Percentiles rank a stretch among this genome's conserved stretches.
Conservation (phyloP, 2,329 filamentous ascomycete genomes). For the Stemphylium lycopersici region DNA sequence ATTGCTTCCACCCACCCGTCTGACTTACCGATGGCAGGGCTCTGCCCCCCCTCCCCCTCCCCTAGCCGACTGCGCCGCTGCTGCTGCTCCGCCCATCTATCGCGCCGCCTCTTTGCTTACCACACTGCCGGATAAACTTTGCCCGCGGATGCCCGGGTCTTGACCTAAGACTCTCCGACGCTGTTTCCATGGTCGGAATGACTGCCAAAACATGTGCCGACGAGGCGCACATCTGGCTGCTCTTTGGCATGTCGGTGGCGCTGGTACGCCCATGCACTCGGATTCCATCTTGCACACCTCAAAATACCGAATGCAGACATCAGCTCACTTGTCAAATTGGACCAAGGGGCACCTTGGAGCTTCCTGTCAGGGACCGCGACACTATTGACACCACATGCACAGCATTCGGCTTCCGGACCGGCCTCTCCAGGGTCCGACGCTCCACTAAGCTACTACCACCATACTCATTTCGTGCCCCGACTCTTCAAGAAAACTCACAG, state of each 20-base stretch:
- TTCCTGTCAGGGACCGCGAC: background rate
- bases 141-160: constrained; percentile 2
- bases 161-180: background rate
- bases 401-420: background rate
- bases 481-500: background rate
- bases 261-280: background rate
- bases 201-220: background rate
- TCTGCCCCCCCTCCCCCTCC: constrained; percentile 13
- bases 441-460: too few species aligned
- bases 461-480: background rate
- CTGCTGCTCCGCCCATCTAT: background rate
- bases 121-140: constrained; percentile 12
- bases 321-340: background rate
- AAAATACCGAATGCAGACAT: background rate
- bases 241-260: constrained; percentile 4
- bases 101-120: constrained; percentile 13
- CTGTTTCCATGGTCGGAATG: background rate
- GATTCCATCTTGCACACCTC: background rate
- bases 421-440: background rate
- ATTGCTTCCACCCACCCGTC: constrained; percentile 5
- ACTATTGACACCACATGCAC: background rate
- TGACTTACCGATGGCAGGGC: constrained; percentile 16
- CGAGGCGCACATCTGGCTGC: background rate
- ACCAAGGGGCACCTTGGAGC: background rate
- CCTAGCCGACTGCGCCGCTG: constrained; percentile 15